Evolutionary conservation across 2,329 filamentous ascomycete species (phyloP).

Genomic region (Cryoendolithus antarcticus): DNA sequence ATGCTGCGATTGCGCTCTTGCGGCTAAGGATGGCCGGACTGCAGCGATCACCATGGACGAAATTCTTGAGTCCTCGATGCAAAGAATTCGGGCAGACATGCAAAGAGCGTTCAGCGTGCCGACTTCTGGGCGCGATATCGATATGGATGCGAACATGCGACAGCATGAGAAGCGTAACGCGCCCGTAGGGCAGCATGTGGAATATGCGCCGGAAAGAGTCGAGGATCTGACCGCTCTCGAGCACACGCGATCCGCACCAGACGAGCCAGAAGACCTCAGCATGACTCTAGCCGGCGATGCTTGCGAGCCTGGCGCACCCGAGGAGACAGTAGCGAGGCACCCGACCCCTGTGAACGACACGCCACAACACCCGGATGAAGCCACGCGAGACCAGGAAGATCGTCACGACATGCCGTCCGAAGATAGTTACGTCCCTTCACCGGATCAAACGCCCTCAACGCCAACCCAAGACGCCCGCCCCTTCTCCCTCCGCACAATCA

Average conservation of each 20-base stretch:
- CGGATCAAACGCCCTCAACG: constrained; percentile 1
- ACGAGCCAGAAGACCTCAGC: constrained; percentile 14
- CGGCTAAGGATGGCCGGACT: constrained; percentile 2
- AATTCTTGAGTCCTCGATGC: constrained; percentile 19
- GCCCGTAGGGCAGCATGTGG: not conserved
- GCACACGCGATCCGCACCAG: constrained; percentile 6
- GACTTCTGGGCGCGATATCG: constrained; percentile 45
- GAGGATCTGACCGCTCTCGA: constrained; percentile 7
- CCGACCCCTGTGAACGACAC: not conserved
- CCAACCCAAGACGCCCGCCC: constrained; percentile 8
- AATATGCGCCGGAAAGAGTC: constrained; percentile 1
- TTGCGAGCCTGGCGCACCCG: not conserved
- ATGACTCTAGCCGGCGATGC: constrained; percentile 13
- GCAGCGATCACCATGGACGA: constrained; percentile 8
- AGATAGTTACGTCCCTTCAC: no score
- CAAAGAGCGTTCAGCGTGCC: constrained; percentile 48
- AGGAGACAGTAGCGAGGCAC: not conserved
- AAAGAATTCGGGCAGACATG: constrained; percentile 25
- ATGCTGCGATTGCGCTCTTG: constrained; percentile 44
- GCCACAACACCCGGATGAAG: not conserved
- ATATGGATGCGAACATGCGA: constrained; percentile 8
- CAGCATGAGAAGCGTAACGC: not conserved
- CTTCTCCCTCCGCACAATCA: constrained; percentile 29
- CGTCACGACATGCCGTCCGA: not conserved
- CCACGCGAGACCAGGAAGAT: not conserved